Evolutionary conservation across 1,284 basidiomycete species (phyloP), one percentile per base, ranked within the genome.

Genomic region (Neolentinus lepideus): DNA sequence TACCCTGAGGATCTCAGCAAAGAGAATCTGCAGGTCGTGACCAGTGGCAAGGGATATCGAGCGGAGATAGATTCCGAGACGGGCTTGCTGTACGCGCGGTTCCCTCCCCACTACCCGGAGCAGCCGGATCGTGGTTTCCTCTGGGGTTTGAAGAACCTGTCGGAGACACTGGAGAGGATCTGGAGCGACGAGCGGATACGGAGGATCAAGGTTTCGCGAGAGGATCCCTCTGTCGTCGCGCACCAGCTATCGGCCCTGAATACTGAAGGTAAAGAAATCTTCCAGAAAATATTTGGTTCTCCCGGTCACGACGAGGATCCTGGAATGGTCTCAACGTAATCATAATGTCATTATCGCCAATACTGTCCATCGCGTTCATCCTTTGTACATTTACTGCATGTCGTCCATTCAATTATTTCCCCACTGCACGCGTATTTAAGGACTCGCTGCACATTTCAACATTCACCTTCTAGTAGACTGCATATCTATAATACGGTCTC

Each of bases 61-160:
- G 82, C 90, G 3, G 84, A 87, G 54, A 77, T 90, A 25, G 92
- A 96, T 66, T 80, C 84, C 8, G 81, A 81, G 61, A 90, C 84
- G 1, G 92, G 93, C 1, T 71, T 90, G 46, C 77, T 94, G 4
- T 87, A 90, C 64, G 91, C 91, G 25, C 81, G 91, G 48, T 98
- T 97, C 71, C 95, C 95, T 2, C 97, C 97, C 1, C 91, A 92
- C 66, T 90, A 92, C 62, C 85, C 88, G 3, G 83, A 89, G 29
- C 81, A 90, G 66, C 92, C 97, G 9, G 96, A 99, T 69, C 85
- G 92, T 54, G 96, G 96, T 9, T 99, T 98, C 72, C 72, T 98
- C 38, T 94, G 90, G 66, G 96, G 96, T 1, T 72, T 99, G 66
- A 88, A 88, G 75, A 94, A 82, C 65, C 74, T 99, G 36, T 80